Evolutionary conservation across 108 stramenopile species (phyloP), one percentile per base, ranked within the genome.

Genomic region (Cylindrotheca fusiformis): DNA sequence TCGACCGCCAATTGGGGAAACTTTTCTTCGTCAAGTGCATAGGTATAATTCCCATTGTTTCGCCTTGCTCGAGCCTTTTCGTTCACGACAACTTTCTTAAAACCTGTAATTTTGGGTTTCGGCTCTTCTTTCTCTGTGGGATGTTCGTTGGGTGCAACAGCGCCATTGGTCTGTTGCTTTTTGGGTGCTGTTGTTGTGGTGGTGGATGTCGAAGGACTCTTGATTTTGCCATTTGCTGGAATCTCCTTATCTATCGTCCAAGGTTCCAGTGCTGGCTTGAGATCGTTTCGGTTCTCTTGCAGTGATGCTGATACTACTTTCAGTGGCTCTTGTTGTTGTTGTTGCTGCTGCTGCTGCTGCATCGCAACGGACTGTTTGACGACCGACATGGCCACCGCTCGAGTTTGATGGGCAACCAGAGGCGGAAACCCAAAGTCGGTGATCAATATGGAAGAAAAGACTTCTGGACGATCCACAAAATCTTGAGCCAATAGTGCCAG

Each of bases 21-120:
- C 48, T 80, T 74, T n/a, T 72, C 67, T 17, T 30, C 53, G 29
- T 71, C 74, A 19, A 90, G 73, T 45, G 81, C 87, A 74, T 91
- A 88, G 23, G 71, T 70, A 58, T 87, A 79, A 18, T 27, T 22
- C 17, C 32, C 25, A 56, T 32, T 58, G 19, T 65, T 52, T 50
- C 69, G 67, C 25, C 82, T 64, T 58, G 58, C 32, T 53, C 75
- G 60, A 52, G 87, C 83, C 46, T 72, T 82, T 50, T 82, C 73
- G 48, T 91, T 88, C 52, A 91, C 86, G 19, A 86, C 48, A 0
- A 81, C 74, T 21, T 74, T 64, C 68, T 74, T 75, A 23, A 75
- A 68, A 51, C 63, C 63, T 55, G 55, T 60, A 22, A 24, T 25
- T 41, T 27, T 58, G 29, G 2, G 1, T 30, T 19, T 55, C 46